A percentile compares a stretch with the other conserved stretches of the same genome.
These are phyloP conservation scores for Boletellus emodensis DNA, from an alignment of 768 basidiomycete species.

Conservation along the genomic window DNA sequence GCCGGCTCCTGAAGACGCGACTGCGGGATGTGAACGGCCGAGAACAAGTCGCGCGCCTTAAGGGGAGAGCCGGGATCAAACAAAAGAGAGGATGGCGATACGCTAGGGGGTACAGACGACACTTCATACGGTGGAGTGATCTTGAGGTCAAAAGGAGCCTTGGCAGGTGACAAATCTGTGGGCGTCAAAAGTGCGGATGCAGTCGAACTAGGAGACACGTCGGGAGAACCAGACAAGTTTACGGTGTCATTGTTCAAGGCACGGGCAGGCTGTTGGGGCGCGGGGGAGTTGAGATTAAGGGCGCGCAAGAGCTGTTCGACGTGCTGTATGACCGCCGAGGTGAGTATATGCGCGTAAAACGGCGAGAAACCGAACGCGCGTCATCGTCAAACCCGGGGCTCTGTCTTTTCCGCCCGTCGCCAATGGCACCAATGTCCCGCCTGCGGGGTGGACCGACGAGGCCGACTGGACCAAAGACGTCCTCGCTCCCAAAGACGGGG, in stretches of 20 bases:
- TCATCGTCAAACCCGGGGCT: slow-evolving; percentile 54
- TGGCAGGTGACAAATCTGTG: slow-evolving; percentile 67
- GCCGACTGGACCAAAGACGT: slow-evolving; percentile 61
- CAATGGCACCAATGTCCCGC: slow-evolving; percentile 65
- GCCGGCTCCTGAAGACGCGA: slow-evolving; percentile 24
- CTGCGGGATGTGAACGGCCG: slow-evolving; percentile 21
- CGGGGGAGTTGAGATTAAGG: slow-evolving; percentile 75
- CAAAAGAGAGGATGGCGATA: slow-evolving; percentile 40
- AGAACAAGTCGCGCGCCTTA: slow-evolving; percentile 30
- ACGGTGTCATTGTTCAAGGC: slow-evolving; percentile 41
- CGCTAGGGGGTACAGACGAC: slow-evolving; percentile 20
- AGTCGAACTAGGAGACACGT: slow-evolving; percentile 70
- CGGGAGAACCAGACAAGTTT: slow-evolving; percentile 49
- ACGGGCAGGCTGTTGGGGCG: slow-evolving; percentile 46
- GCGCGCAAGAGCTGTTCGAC: slow-evolving; percentile 79
- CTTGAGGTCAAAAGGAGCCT: slow-evolving; percentile 52
- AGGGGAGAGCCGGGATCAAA: slow-evolving; percentile 40
- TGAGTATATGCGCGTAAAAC: slow-evolving; percentile 29
- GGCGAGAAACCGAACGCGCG: slow-evolving; percentile 23
- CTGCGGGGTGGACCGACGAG: slow-evolving; percentile 37
- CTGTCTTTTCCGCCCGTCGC: slow-evolving; percentile 69
- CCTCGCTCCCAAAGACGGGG: slow-evolving; percentile 42
- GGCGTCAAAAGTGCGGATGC: slow-evolving; percentile 71
- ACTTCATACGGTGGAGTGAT: slow-evolving; percentile 51
- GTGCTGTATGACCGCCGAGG: slow-evolving; percentile 44